phyloP scores from a whole-genome alignment of 495 filamentous ascomycete genomes.

The Delitschia confertaspora region DNA sequence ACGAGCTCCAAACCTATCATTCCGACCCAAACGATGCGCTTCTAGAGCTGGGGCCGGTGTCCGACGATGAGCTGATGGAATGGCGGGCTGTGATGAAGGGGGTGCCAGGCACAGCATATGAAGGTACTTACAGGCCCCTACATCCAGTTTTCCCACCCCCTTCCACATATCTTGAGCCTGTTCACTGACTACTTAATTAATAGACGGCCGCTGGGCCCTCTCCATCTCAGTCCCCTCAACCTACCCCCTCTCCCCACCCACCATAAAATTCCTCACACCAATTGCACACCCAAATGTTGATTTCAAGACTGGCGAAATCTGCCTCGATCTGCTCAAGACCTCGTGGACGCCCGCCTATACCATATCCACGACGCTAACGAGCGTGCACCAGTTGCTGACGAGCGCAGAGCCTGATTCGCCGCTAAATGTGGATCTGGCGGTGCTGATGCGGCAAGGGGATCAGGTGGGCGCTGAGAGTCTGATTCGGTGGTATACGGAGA shows the following conservation, averaged over 20 bases:
- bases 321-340: constrained; percentile 74
- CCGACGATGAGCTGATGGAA: constrained; percentile 59
- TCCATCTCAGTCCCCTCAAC: constrained; percentile 62
- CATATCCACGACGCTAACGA: constrained; percentile 64
- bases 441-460: constrained; percentile 68
- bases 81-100: constrained; percentile 80
- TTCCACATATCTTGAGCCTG: not conserved
- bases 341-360: constrained; percentile 82
- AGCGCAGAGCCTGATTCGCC: constrained; percentile 74
- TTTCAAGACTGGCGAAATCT: constrained; percentile 73
- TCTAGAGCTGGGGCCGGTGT: constrained; percentile 55
- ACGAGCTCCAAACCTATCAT: constrained; percentile 54
- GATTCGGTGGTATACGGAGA: constrained; percentile 68
- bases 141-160: not conserved
- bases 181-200: constrained; percentile 1
- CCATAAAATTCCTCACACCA: constrained; percentile 59
- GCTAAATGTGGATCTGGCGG: constrained; percentile 81
- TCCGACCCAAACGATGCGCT: constrained; percentile 48
- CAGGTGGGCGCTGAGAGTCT: constrained; percentile 64
- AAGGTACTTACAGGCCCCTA: constrained; percentile 42
- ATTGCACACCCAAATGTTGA: constrained; percentile 25
- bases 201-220: constrained; percentile 79
- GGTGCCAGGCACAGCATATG: constrained; percentile 56
- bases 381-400: constrained; percentile 66
- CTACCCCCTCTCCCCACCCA: constrained; percentile 72